These are phyloP conservation scores for Paracamarosporium sp. DNA, from an alignment of 2,329 filamentous ascomycete species.

Conservation along the genomic window DNA sequence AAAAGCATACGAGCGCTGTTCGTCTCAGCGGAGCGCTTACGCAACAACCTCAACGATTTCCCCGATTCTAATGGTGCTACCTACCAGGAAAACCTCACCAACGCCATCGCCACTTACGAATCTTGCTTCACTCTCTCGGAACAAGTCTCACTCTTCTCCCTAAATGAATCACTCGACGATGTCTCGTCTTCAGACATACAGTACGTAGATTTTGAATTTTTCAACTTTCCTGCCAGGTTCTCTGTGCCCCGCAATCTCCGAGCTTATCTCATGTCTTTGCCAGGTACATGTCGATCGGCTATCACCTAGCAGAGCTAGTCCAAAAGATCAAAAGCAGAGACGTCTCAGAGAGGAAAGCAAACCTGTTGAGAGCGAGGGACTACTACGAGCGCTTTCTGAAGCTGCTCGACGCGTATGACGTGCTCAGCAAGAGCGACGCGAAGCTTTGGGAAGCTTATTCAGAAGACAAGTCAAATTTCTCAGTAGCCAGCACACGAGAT, in stretches of 20 bases:
- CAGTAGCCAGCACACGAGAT: slow-evolving; percentile 70
- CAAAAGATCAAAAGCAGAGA: slow-evolving; percentile 70
- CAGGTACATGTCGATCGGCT: slow-evolving; percentile 78
- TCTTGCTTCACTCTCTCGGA: slow-evolving; percentile 73
- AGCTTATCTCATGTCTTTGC: slow-evolving; percentile 13
- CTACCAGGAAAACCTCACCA: slow-evolving; percentile 72
- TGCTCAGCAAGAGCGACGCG: slow-evolving; percentile 70
- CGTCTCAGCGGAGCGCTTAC: slow-evolving; percentile 60
- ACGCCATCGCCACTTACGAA: slow-evolving; percentile 74
- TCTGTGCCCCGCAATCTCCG: slow-evolving; percentile 10
- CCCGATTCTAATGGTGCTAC: slow-evolving; percentile 68
- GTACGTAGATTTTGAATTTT: slow-evolving; percentile 50
- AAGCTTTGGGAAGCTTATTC: slow-evolving; percentile 76
- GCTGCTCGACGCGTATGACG: slow-evolving; percentile 77
- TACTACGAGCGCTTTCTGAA: slow-evolving; percentile 82
- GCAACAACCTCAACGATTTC: slow-evolving; percentile 66
- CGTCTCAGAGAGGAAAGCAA: slow-evolving; percentile 58
- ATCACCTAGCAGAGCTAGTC: slow-evolving; percentile 79
- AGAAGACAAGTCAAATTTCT: slow-evolving; percentile 75
- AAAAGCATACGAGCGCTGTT: slow-evolving; percentile 64
- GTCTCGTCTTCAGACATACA: slow-evolving; percentile 83
- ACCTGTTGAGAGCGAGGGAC: slow-evolving; percentile 69
- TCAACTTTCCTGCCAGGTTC: not conserved
- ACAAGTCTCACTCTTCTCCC: slow-evolving; percentile 82
- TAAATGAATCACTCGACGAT: slow-evolving; percentile 89